Base-by-base conservation (phyloP, 1,284 basidiomycete genomes). In the Inonotus obliquus region DNA sequence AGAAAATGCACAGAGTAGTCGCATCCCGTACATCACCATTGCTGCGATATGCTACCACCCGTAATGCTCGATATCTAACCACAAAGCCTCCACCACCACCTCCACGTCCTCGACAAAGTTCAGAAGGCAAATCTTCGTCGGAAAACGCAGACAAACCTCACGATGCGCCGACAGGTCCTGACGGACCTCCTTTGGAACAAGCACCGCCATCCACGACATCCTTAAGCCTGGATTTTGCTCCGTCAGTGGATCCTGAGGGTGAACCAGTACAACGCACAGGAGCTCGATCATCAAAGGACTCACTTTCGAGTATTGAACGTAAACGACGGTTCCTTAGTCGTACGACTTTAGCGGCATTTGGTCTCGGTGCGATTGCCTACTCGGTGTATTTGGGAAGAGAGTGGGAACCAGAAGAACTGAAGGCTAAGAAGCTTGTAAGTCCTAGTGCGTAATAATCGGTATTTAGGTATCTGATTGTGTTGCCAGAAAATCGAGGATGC, bases 221-320 rank as follows among this genome's bases (percentile, higher is more conserved):
- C 49, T 80, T 81, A 5, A 82, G 78, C 63, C 73, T 86, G 23
- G 84, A 86, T 69, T 83, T 86, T 63, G 76, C 80, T n/a, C 83
- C 83, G 1, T 69, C 45, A 29, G 51, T 74, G 21, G 78, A 78
- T 64, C 70, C 70, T 1, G 69, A 71, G 55, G 60, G 55, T 4
- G 70, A 73, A 38, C 70, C 74, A 59, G 66, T 68, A 41, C 72
- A 76, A 59, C 74, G 81, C 51, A 91, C 89, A 0, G 88, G 89
- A 21, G 91, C 91, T 57, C 79, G 78, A 69, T 91, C 89, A 1
- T 85, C 87, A 1, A 87, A 84, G 66, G 85, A 85, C 57, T 83
- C 84, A 2, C 74, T 89, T 60, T 89, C 89, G 21, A 85, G 86
- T 59, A 87, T 86, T 61, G 92, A 95, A 72, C 79, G 82, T 65